Conservation (phyloP, 495 filamentous ascomycete genomes). For the Trichoderma parareesei region DNA sequence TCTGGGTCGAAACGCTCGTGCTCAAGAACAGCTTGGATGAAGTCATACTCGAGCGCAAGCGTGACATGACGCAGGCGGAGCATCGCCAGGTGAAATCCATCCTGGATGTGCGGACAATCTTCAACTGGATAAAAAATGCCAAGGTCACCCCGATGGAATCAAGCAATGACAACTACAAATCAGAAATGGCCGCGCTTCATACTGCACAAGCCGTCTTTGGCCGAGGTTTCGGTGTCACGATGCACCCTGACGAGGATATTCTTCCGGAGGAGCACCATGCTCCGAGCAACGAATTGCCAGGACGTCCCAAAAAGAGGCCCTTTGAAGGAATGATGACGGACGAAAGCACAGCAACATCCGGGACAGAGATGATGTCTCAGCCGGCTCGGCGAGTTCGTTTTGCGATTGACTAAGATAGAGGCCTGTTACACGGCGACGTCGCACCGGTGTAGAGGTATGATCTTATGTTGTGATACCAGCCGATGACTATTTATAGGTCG, state of each 20-base stretch:
- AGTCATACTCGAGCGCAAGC: constrained; percentile 63
- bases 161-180: constrained; percentile 33
- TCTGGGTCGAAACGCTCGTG: constrained; percentile 81
- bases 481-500: background rate
- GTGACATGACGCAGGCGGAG: constrained; percentile 72
- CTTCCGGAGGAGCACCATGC: constrained; percentile 3
- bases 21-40: constrained; percentile 79
- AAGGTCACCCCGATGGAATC: constrained; percentile 51
- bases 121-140: constrained; percentile 68
- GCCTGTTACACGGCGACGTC: background rate
- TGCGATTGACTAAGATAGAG: background rate
- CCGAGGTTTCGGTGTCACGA: constrained; percentile 27
- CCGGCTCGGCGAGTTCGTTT: constrained; percentile 1
- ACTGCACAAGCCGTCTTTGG: constrained; percentile 54
- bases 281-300: background rate
- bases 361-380: background rate
- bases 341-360: constrained; percentile 3
- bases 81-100: constrained; percentile 57
- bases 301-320: background rate
- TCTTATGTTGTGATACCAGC: background rate
- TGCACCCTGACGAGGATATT: constrained; percentile 25
- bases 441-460: background rate
- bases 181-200: constrained; percentile 49
- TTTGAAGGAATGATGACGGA: background rate
- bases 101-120: constrained; percentile 70